Conservation (phyloP, 2,329 filamentous ascomycete species). For the Diaporthe batatas region DNA sequence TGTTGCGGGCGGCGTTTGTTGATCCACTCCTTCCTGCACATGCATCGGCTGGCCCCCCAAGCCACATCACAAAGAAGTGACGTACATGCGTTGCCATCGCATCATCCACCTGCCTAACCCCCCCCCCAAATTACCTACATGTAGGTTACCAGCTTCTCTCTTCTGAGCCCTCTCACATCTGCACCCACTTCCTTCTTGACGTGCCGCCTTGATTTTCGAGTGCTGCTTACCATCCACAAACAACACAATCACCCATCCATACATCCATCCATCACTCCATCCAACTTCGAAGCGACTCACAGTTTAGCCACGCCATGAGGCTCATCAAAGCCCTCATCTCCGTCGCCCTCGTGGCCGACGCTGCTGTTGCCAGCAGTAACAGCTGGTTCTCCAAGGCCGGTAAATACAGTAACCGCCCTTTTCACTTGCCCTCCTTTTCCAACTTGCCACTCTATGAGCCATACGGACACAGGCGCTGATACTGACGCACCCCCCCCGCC, state of each 20-base stretch:
- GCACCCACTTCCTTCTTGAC: conserved; percentile 13
- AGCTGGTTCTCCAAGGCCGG: conserved; percentile 90
- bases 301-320: conserved; percentile 75
- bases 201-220: neutral
- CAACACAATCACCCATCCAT: neutral
- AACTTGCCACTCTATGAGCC: neutral
- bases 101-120: neutral
- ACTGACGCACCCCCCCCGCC: neutral
- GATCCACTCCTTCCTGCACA: conserved; percentile 18
- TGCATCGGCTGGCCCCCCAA: conserved; percentile 13
- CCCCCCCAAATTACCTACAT: neutral
- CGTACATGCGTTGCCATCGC: conserved; percentile 34
- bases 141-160: conserved; percentile 2
- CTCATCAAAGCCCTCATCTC: conserved; percentile 78
- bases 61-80: conserved; percentile 39
- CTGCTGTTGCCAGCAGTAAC: conserved; percentile 71
- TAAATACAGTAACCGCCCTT: conserved; percentile 60
- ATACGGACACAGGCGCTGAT: conserved; percentile 45
- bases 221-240: neutral
- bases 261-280: neutral
- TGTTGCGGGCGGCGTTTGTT: neutral
- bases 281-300: neutral
- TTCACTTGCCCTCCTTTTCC: conserved; percentile 32
- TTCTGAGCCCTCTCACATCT: neutral
- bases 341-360: conserved; percentile 78